Base-by-base conservation (phyloP, 495 filamentous ascomycete genomes). In the Lentithecium fluviatile region DNA sequence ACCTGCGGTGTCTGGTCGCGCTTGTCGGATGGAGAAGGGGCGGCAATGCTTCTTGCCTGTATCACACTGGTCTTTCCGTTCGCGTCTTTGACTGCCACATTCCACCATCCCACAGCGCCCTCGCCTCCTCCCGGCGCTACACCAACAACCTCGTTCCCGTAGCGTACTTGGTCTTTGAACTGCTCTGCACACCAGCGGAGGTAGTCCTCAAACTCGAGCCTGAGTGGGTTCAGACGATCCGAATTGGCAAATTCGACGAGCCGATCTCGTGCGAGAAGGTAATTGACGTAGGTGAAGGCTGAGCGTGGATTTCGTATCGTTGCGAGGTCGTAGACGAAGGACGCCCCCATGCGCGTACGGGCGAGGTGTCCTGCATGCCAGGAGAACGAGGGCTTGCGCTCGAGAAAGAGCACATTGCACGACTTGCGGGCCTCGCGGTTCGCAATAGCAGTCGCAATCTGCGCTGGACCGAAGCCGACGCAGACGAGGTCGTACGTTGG, bases 171-270 rank as follows among this genome's bases (percentile, higher is more conserved):
- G 15, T 48, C 55, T 52, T 56, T 53, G 54, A 67, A 59, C 13
- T 59, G 38, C 15, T 50, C 45, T 10, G 60, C 65, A 17, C 59
- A 63, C 65, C 65, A 67, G 34, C 40, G 29, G 12, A 67, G 49
- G 32, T 67, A 67, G 5, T 59, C 36, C 4, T 57, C 53, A 25
- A 67, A 63, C 25, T 63, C 54, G 11, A 24, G 26, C 12, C 60
- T 26, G 6, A 56, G 36, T 1, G 65, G 65, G 13, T 64, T 54
- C 24, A 67, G 15, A 17, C 50, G 48, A 20, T 57, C 59, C 4
- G 58, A 61, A 40, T 67, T 67, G 7, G 60, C 53, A 25, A 63
- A 67, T 21, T 58, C 65, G 47, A 67, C 60, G 13, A 67, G 56
- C 12, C 53, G 43, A 23, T 53, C 43, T 2, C 45, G 45, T 10